A percentile compares a stretch with the other conserved stretches of the same genome.
Evolutionary conservation across 345 rosid genomes (phyloP).

Genomic region (Ailanthus altissimus): DNA sequence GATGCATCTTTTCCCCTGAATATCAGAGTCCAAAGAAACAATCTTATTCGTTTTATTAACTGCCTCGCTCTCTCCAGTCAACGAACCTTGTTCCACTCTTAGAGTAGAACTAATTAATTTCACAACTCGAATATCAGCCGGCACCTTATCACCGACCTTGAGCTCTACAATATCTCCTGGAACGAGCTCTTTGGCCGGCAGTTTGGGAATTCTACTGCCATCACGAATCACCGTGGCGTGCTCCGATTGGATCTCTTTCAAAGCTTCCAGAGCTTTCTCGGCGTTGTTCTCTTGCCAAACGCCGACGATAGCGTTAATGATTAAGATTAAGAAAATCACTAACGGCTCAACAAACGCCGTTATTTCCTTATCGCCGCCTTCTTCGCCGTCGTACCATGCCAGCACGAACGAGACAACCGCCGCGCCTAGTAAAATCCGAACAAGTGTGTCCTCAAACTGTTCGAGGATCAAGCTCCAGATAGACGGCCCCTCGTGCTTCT

Average conservation of each 20-base stretch:
- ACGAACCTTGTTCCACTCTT: constrained; percentile 64
- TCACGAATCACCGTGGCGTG: constrained; percentile 58
- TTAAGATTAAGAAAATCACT: constrained; percentile 68
- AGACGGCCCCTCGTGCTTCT: constrained; percentile 56
- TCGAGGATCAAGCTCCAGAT: constrained; percentile 53
- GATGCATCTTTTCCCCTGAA: constrained; percentile 67
- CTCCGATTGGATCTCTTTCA: constrained; percentile 73
- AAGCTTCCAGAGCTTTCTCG: constrained; percentile 71
- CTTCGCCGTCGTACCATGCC: constrained; percentile 63
- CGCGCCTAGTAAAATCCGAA: constrained; percentile 55
- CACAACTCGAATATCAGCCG: constrained; percentile 67
- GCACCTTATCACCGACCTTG: constrained; percentile 71
- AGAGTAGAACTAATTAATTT: constrained; percentile 62
- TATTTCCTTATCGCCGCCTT: constrained; percentile 60
- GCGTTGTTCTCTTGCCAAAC: constrained; percentile 76
- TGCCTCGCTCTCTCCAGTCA: constrained; percentile 75
- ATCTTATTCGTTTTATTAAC: constrained; percentile 54
- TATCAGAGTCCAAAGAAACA: constrained; percentile 47
- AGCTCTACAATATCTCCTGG: constrained; percentile 68
- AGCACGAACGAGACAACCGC: constrained; percentile 62
- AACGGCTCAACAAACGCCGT: constrained; percentile 74
- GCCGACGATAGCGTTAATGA: constrained; percentile 63
- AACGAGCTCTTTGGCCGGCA: constrained; percentile 61
- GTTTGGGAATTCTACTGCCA: constrained; percentile 36
- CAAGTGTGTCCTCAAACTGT: constrained; percentile 66